A percentile compares a stretch with the other conserved stretches of the same genome.
Evolutionary conservation across 495 filamentous ascomycete genomes (phyloP).

Genomic region (Neurospora sp.): DNA sequence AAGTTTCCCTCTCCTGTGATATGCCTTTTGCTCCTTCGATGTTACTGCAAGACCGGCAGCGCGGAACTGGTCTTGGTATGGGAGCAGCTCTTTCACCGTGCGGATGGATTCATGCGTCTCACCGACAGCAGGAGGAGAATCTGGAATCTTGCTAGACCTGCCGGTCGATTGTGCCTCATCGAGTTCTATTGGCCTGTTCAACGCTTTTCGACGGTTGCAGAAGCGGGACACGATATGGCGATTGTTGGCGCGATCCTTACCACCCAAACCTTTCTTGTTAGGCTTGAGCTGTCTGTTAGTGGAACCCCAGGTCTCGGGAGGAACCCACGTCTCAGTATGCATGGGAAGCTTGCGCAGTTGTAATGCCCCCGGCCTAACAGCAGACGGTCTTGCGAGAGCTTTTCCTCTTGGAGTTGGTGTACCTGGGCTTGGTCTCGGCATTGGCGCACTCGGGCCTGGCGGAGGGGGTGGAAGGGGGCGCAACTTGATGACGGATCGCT

Average conservation of each 20-base stretch:
- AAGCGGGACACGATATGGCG: slow-evolving; percentile 20
- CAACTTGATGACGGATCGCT: slow-evolving; percentile 1
- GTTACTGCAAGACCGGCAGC: slow-evolving; percentile 41
- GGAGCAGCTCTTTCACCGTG: slow-evolving; percentile 35
- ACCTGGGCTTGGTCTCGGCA: background rate
- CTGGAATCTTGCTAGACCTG: too few species aligned
- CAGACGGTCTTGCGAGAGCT: background rate
- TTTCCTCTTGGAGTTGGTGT: background rate
- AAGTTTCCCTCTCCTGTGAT: background rate
- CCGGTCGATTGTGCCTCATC: slow-evolving; percentile 23
- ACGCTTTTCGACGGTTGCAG: slow-evolving; percentile 22
- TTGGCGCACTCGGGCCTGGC: background rate
- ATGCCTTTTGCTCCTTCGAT: slow-evolving; percentile 29
- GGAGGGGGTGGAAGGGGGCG: slow-evolving; percentile 3
- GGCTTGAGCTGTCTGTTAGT: background rate
- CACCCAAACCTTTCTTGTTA: background rate
- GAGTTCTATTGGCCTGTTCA: slow-evolving; percentile 28
- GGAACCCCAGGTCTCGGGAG: background rate
- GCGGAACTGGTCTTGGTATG: slow-evolving; percentile 35
- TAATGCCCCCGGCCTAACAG: background rate
- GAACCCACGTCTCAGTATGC: background rate
- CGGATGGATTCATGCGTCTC: slow-evolving; percentile 27
- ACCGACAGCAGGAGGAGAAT: slow-evolving; percentile 20
- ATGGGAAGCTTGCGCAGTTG: background rate
- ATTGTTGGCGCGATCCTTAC: background rate